Evolutionary conservation across 257 asterid species (phyloP), one percentile per base, ranked within the genome.

Genomic region (Scutellaria barbata): DNA sequence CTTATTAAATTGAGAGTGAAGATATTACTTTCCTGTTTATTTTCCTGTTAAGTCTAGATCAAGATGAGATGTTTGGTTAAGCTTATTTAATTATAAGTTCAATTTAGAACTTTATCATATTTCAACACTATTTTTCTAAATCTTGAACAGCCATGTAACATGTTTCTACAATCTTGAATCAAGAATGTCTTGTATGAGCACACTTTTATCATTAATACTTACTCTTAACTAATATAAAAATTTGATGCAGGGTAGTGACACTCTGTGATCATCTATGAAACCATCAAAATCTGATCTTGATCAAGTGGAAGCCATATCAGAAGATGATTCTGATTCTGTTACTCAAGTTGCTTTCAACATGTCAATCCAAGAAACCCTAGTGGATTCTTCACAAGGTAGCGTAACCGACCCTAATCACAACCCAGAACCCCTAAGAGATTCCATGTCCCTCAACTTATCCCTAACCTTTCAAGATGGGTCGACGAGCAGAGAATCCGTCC

Each of bases 361-460:
- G 66, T 77, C 81, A 1, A 40, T 68, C 69, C 82, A 67, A 58
- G 87, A 83, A 40, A 40, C 53, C 10, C 2, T 30, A 0, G n/a
- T 18, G 25, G 54, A 30, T 35, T 55, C 73, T 13, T 74, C 77
- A 47, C 41, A 33, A 13, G 43, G 67, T 16, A 61, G 76, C 10
- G 8, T 63, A 37, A 45, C 46, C 14, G 71, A 66, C 18, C 64
- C 62, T 41, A 56, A 68, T 33, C 76, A 62, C 1, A 22, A 41
- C 52, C 35, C 75, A 9, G 79, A 80, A 73, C 66, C 17, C 4
- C 13, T 20, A 35, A 53, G 43, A 37, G 68, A 76, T 41, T 74
- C 83, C 43, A 54, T 76, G 66, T 73, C 83, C 37, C 87, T 85
- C 61, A 81, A 72, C 77, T 77, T 87, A 58, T 80, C 87, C 5